Conservation (phyloP, 140 eudicot genomes). For the Stevia rebaudiana region DNA sequence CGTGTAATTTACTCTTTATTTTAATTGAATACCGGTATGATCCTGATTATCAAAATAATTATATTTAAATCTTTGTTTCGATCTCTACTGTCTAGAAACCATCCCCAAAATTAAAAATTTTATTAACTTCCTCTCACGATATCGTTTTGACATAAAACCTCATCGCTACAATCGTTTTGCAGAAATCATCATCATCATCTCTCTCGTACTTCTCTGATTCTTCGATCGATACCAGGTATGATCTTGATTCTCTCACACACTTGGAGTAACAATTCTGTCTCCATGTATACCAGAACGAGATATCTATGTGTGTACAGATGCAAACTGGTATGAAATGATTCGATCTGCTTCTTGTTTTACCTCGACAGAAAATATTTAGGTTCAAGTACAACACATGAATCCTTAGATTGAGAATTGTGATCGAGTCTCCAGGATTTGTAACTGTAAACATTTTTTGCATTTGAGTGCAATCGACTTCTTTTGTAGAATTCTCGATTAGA, state of each 20-base stretch:
- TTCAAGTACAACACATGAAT: slow-evolving; percentile 8
- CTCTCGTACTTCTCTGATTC: slow-evolving; percentile 5
- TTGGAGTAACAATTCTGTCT: neutral
- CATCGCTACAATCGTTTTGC: slow-evolving; percentile 6
- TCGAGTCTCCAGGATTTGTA: neutral
- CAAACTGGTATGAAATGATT: slow-evolving; percentile 1
- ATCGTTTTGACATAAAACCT: neutral
- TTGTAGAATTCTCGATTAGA: too few relatives aligned
- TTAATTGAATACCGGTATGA: too few relatives aligned
- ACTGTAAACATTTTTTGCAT: neutral
- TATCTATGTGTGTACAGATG: slow-evolving; percentile 1
- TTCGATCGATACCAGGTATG: slow-evolving; percentile 20
- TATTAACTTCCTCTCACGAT: slow-evolving; percentile 5
- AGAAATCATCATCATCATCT: too few relatives aligned
- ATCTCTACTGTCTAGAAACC: too few relatives aligned
- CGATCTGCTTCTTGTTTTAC: slow-evolving; percentile 8
- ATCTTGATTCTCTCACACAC: slow-evolving; percentile 4
- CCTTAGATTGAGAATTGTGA: slow-evolving; percentile 13
- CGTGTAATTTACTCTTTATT: too few relatives aligned
- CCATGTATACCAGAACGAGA: neutral
- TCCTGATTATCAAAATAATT: too few relatives aligned
- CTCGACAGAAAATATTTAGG: neutral
- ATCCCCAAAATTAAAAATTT: too few relatives aligned
- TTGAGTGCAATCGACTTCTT: neutral
- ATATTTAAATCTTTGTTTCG: too few relatives aligned